These are phyloP conservation scores for Pseudocercospora fijiensis DNA, from an alignment of 2,329 filamentous ascomycete species.

Conservation along the genomic window DNA sequence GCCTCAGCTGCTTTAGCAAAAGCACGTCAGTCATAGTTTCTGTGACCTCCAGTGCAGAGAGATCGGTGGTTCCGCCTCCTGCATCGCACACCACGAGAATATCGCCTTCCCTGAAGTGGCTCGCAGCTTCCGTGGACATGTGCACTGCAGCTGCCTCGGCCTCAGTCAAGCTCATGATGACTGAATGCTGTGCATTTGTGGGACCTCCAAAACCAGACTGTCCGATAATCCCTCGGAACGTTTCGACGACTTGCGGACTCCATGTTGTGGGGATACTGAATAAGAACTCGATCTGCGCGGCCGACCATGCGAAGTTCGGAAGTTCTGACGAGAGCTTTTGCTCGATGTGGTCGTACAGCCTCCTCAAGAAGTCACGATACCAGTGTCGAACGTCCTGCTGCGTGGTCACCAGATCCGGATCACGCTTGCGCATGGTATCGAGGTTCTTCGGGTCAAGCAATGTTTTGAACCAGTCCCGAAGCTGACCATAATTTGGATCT, in stretches of 20 bases:
- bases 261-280: conserved; percentile 61
- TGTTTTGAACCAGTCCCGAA: conserved; percentile 19
- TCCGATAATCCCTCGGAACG: conserved; percentile 41
- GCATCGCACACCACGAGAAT: conserved; percentile 53
- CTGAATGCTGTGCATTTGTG: not conserved
- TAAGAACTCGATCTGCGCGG: conserved; percentile 52
- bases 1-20: conserved; percentile 2
- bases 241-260: conserved; percentile 49
- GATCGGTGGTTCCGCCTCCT: conserved; percentile 52
- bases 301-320: conserved; percentile 44
- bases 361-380: conserved; percentile 21
- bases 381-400: conserved; percentile 16
- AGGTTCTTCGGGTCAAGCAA: conserved; percentile 11
- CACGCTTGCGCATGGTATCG: conserved; percentile 12
- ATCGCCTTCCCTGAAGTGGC: conserved; percentile 39
- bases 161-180: conserved; percentile 51
- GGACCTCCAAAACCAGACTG: conserved; percentile 51
- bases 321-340: conserved; percentile 10
- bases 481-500: conserved; percentile 8
- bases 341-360: conserved; percentile 17
- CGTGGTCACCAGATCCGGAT: conserved; percentile 1
- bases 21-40: not conserved
- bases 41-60: conserved; percentile 40
- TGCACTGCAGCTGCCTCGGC: conserved; percentile 56
- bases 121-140: conserved; percentile 36